Percentiles rank a stretch among this genome's conserved stretches.
These are phyloP conservation scores for Lichtheimia ornata DNA, from an alignment of 371 early-diverging fungal species.

Conservation along the genomic window DNA sequence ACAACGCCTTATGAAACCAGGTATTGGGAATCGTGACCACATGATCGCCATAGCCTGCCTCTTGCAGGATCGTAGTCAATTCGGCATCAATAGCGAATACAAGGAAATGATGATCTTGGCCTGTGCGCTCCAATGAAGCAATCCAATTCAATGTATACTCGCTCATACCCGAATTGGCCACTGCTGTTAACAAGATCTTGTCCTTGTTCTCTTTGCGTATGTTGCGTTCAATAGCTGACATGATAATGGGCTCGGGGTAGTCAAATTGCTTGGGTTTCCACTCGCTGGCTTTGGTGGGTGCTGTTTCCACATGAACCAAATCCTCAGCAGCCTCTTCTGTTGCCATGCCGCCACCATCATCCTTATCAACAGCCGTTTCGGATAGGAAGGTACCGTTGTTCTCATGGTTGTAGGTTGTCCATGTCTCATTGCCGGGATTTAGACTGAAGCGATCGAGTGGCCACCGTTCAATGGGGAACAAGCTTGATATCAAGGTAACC, in stretches of 20 bases:
- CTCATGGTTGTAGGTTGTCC: background rate
- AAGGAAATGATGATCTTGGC: slow-evolving; percentile 21
- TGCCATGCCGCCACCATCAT: background rate
- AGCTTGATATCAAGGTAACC: slow-evolving; percentile 8
- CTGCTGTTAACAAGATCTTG: slow-evolving; percentile 27
- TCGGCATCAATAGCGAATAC: slow-evolving; percentile 39
- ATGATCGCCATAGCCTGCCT: slow-evolving; percentile 23
- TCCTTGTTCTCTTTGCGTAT: slow-evolving; percentile 8
- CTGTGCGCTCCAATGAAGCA: slow-evolving; percentile 26
- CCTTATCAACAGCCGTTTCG: background rate
- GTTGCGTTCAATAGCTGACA: slow-evolving; percentile 11
- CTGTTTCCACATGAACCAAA: slow-evolving; percentile 8
- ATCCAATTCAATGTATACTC: slow-evolving; percentile 41
- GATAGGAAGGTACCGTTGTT: background rate
- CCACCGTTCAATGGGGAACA: slow-evolving; percentile 5
- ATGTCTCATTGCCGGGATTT: background rate
- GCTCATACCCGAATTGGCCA: slow-evolving; percentile 36
- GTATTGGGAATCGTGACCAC: slow-evolving; percentile 31
- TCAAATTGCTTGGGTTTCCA: slow-evolving; percentile 24
- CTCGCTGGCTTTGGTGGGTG: slow-evolving; percentile 9
- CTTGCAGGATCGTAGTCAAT: slow-evolving; percentile 20
- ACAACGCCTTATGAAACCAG: slow-evolving; percentile 35
- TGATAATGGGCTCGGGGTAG: slow-evolving; percentile 7
- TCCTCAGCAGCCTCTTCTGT: slow-evolving; percentile 12
- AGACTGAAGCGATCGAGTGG: too few relatives aligned